phyloP scores from a whole-genome alignment of 1,139 yeast genomes.

The Suhomyces panamericanus region DNA sequence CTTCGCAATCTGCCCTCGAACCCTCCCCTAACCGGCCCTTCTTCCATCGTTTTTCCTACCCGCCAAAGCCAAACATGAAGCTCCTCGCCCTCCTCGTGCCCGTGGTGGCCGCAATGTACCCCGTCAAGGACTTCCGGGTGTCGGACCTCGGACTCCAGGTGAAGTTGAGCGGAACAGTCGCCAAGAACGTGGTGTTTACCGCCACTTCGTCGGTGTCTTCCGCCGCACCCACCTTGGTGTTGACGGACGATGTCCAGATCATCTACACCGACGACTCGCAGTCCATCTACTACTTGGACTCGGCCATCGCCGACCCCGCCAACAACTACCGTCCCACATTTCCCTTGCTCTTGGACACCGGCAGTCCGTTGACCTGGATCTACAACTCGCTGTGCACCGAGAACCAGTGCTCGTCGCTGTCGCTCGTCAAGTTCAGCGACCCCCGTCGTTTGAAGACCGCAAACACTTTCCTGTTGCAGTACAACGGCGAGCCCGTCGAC shows the following conservation, averaged over 20 bases:
- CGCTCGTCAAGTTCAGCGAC: conserved; percentile 24
- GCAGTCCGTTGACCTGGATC: conserved; percentile 66
- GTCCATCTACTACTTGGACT: conserved; percentile 29
- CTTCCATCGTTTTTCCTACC: neutral
- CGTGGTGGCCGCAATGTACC: conserved; percentile 4
- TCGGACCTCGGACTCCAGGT: conserved; percentile 1
- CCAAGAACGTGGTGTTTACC: neutral
- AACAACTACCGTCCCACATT: conserved; percentile 29
- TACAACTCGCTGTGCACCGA: conserved; percentile 54
- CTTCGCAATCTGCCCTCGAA: neutral
- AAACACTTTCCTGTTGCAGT: conserved; percentile 45
- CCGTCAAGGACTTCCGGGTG: conserved; percentile 9
- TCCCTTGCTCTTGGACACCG: conserved; percentile 62
- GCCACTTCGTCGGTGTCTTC: conserved; percentile 1
- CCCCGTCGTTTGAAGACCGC: conserved; percentile 15
- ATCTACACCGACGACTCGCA: conserved; percentile 28
- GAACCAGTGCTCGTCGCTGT: conserved; percentile 38
- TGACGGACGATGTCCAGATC: conserved; percentile 24
- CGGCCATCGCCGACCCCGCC: conserved; percentile 18
- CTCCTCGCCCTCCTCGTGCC: conserved; percentile 1
- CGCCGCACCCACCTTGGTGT: conserved; percentile 23
- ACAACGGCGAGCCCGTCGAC: conserved; percentile 55
- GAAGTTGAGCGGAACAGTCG: neutral
- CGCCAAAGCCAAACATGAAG: neutral
- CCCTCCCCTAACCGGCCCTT: neutral